phyloP scores from a whole-genome alignment of 805 yeast species.

The Alloascoidea africana region DNA sequence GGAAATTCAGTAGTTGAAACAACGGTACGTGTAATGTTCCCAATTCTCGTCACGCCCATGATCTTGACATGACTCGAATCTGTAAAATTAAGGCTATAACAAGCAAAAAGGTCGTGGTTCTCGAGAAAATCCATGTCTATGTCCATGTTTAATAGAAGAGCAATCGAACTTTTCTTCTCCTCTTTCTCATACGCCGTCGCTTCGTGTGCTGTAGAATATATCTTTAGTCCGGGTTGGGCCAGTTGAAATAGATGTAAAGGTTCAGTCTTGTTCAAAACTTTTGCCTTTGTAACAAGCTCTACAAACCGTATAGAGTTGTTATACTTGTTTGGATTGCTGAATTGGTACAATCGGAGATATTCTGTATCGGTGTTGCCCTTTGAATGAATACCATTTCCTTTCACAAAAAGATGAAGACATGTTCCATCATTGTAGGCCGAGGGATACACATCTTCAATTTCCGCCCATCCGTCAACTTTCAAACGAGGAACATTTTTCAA shows the following conservation, averaged over 20 bases:
- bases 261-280: constrained; percentile 58
- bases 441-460: constrained; percentile 38
- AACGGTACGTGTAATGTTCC: constrained; percentile 11
- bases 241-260: constrained; percentile 77
- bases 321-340: constrained; percentile 11
- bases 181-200: constrained; percentile 33
- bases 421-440: constrained; percentile 24
- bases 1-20: constrained; percentile 21
- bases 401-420: constrained; percentile 16
- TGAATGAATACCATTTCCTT: constrained; percentile 11
- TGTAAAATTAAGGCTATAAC: constrained; percentile 28
- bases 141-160: constrained; percentile 47
- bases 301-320: constrained; percentile 28
- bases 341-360: constrained; percentile 12
- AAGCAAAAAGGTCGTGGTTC: constrained; percentile 25
- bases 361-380: constrained; percentile 2
- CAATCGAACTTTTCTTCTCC: constrained; percentile 43
- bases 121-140: constrained; percentile 23
- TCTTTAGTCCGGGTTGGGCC: constrained; percentile 19
- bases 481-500: constrained; percentile 52
- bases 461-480: constrained; percentile 54
- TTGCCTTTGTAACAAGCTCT: constrained; percentile 50
- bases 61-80: constrained; percentile 9
- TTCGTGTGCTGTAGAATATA: constrained; percentile 65
- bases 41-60: constrained; percentile 15